Conservation (phyloP, 2,329 filamentous ascomycete species). For the Bipolaris victoriae region DNA sequence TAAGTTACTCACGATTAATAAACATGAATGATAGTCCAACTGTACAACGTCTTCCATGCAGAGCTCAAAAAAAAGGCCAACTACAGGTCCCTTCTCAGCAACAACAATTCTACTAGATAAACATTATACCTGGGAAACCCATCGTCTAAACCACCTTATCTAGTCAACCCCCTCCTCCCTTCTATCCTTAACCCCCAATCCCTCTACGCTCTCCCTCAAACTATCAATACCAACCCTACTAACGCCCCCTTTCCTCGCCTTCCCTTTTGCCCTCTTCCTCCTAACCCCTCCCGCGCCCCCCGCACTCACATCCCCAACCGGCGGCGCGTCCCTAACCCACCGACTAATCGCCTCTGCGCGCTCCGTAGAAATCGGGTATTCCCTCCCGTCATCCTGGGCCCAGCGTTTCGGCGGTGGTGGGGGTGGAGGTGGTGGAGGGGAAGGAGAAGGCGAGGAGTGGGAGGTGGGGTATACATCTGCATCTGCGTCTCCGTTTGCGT, state of each 20-base stretch:
- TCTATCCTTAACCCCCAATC: constrained; percentile 19
- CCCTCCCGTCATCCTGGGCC: constrained; percentile 69
- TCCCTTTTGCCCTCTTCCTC: constrained; percentile 42
- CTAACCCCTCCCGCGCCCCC: constrained; percentile 43
- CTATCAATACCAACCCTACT: constrained; percentile 10
- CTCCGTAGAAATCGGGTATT: constrained; percentile 73
- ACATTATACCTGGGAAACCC: too few relatives aligned
- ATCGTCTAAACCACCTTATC: too few relatives aligned
- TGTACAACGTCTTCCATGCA: too few relatives aligned
- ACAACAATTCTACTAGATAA: too few relatives aligned
- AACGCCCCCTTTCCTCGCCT: constrained; percentile 29
- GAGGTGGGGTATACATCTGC: constrained; percentile 4
- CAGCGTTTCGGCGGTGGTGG: constrained; percentile 59
- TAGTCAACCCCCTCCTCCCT: constrained; percentile 13
- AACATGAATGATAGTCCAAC: too few relatives aligned
- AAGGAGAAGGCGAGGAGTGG: not conserved
- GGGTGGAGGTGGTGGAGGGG: not conserved
- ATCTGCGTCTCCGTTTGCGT: not conserved
- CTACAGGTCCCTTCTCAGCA: too few relatives aligned
- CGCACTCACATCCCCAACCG: constrained; percentile 45
- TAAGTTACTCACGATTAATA: not conserved
- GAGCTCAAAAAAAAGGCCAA: too few relatives aligned
- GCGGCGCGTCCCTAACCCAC: constrained; percentile 67
- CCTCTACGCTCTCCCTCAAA: constrained; percentile 29
- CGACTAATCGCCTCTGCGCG: constrained; percentile 70